Base-by-base conservation (phyloP, 495 filamentous ascomycete genomes). In the Copromyces sp. region DNA sequence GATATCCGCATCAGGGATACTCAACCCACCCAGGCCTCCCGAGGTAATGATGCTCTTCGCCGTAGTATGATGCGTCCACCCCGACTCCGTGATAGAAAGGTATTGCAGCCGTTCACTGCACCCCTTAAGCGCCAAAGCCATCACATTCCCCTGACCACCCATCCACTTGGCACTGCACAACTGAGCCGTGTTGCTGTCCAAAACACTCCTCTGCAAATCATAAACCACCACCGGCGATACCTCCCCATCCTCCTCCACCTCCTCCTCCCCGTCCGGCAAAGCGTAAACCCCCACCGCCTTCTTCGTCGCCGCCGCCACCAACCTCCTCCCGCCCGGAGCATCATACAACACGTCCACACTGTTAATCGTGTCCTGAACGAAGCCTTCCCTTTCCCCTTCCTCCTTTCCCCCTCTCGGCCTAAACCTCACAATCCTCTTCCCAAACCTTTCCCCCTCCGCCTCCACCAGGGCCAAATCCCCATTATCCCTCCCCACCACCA, bases 401-500 rank as follows among this genome's bases (percentile, higher is more conserved):
- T 20, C 41, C 24, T 24, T 24, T 7, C 20, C 42, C 8, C 70
- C 20, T 7, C 20, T 14, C 9, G 77, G 72, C 32, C 69, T 65
- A 20, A 85, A 82, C 16, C 68, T 73, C 8, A 78, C 69, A 5
- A 85, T 73, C 3, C 41, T 61, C 45, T 75, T 74, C 38, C 84
- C 83, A 68, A 83, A 82, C 37, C 73, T 68, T 9, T 75, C 73
- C 16, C 78, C 73, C 41, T 76, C 82, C 16, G 80, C 80, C 4
- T 81, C 83, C 3, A 85, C 70, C 1, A 86, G 73, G 14, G 78
- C 73, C 4, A 86, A 71, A 17, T 80, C 74, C 3, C 84, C 84
- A 69, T 81, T 82, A n/a, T 83, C 82, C 40, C 84, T 78, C 24
- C 84, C 84, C 0, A 81, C 79, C 3, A 85, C 37, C 1, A 83